Base-by-base conservation (phyloP, 2,329 filamentous ascomycete genomes). In the Pyrenophora tritici-repentis region DNA sequence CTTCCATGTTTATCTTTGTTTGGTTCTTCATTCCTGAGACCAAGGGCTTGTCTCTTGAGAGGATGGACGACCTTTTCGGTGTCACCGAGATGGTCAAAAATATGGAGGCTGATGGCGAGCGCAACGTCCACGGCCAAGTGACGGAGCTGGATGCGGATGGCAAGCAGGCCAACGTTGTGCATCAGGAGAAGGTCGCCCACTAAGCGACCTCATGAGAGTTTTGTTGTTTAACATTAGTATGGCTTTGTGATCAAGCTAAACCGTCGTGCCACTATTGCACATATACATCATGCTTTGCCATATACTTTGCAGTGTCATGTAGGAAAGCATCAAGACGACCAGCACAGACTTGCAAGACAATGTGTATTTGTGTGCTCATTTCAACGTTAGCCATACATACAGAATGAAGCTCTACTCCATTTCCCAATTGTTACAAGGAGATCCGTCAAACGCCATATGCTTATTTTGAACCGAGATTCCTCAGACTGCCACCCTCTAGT, bases 11-110 rank as follows among this genome's bases (percentile, higher is more conserved):
- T 55, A 56, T 86, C 45, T 87, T 86, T 65, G 83, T 85, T 34
- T 87, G 80, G 78, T 85, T 87, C 76, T 81, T 86, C 55, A 80
- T 88, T n/a, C 87, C 87, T 0, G 87, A 90, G 74, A 90, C 87
- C 9, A 89, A 89, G 76, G 86, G 86, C 13, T 53, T 79, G 26
- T 78, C 77, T 36, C 76, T 87, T 52, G 85, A 88, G 73, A 81
- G 80, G 69, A 86, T 87, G 83, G 83, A 87, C 65, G 83, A 86
- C 61, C 75, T 87, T 13, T 87, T 87, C 66, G 85, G 85, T 38
- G 77, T 85, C 41, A 81, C 81, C 3, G 80, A 83, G 53, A 59
- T 79, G 26, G 74, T 71, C 24, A 65, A 72, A 50, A 61, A 70
- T 42, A 61, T 70, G 7, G 62, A 71, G 52, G 66, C 63, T 12